These are phyloP conservation scores for Monocercomonoides exilis DNA, from an alignment of 78 protist species.

Conservation along the genomic window DNA sequence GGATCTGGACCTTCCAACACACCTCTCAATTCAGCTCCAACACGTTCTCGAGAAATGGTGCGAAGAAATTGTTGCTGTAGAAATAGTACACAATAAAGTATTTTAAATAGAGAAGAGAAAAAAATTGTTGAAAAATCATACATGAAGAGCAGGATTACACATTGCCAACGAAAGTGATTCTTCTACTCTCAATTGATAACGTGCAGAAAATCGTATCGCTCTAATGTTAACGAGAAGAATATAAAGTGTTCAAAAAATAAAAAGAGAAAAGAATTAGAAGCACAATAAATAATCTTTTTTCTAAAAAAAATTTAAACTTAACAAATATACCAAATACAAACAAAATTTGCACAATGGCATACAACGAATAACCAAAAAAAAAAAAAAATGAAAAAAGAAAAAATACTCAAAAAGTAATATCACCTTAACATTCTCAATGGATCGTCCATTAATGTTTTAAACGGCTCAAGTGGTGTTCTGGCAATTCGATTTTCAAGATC, in stretches of 20 bases:
- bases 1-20: background rate
- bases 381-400: no score
- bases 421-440: conserved; percentile 65
- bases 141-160: background rate
- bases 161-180: background rate
- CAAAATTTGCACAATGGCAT: no score
- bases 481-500: conserved; percentile 56
- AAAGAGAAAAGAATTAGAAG: no score
- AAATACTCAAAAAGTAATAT: no score
- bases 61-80: no score
- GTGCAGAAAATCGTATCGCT: background rate
- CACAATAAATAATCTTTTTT: no score
- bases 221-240: background rate
- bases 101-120: background rate
- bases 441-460: conserved; percentile 78
- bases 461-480: conserved; percentile 79
- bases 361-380: no score
- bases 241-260: no score
- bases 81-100: background rate
- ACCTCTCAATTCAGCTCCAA: background rate
- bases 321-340: no score
- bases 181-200: background rate
- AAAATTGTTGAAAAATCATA: background rate
- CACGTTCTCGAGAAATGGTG: background rate
- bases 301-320: no score